Conservation (phyloP, 208 protist species). For the Leishmania martiniquensis region DNA sequence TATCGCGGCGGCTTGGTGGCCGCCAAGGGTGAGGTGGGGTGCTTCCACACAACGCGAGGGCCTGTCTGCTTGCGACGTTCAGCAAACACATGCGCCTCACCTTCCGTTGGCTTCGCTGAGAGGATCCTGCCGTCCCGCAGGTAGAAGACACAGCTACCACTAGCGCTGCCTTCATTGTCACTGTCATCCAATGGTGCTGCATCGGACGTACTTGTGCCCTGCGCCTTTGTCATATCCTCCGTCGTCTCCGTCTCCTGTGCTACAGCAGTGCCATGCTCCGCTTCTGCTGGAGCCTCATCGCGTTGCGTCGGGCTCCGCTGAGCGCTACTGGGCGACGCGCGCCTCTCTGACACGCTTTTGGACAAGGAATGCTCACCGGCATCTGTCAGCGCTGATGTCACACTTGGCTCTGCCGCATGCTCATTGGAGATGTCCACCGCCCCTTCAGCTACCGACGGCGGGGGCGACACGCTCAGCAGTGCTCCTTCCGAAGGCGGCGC, state of each 20-base stretch:
- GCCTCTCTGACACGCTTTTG: background rate
- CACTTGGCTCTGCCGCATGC: background rate
- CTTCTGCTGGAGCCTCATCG: background rate
- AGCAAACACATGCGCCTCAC: slow-evolving; percentile 3
- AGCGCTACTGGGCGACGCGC: background rate
- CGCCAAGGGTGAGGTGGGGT: slow-evolving; percentile 1
- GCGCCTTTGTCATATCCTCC: background rate
- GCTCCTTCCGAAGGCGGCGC: background rate
- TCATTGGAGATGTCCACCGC: background rate
- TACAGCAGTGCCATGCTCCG: background rate
- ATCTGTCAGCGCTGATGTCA: background rate
- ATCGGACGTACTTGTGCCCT: background rate
- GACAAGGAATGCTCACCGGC: background rate
- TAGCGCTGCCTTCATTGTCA: background rate
- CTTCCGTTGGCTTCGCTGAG: background rate
- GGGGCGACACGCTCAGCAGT: background rate
- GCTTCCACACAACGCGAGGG: slow-evolving; percentile 24
- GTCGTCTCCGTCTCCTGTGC: background rate
- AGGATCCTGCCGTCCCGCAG: slow-evolving; percentile 17
- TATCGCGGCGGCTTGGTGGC: slow-evolving; percentile 39
- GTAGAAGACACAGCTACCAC: slow-evolving; percentile 24
- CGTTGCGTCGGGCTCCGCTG: background rate
- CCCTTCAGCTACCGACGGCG: background rate
- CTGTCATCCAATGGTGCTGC: background rate
- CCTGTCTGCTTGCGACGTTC: slow-evolving; percentile 3